Evolutionary conservation across 108 stramenopile genomes (phyloP), one percentile per base, ranked within the genome.

Genomic region (Nitzschia inconspicua): DNA sequence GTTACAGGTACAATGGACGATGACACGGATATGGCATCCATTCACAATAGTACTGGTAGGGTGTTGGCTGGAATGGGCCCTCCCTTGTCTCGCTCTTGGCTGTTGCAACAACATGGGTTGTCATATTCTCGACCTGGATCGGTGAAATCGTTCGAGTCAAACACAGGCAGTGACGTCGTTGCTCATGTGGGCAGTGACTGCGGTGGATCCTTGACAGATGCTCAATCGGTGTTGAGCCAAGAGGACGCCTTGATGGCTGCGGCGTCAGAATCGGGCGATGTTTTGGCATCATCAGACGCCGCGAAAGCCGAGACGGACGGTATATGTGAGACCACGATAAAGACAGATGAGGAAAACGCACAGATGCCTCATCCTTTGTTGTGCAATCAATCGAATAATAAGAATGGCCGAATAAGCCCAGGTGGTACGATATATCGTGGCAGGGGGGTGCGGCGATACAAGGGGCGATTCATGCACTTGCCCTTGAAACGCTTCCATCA

Each of bases 361-460:
- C n/a, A 44, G 11, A 44, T n/a, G 28, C 44, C 56, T 7, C 69
- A 65, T 63, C 69, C 63, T 2, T 55, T 55, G 11, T 59, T 73
- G 19, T 47, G 58, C 9, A 34, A 61, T 29, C 54, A 31, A 19
- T 53, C 62, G 19, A 30, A 43, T 23, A 23, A 20, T 19, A 34
- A 43, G 3, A 70, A 72, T 57, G 77, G 82, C 1, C 58, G 82
- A 11, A 65, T 50, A 18, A 79, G 78, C 62, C 82, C 82, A 11
- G 82, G 82, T 16, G 82, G 82, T 18, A 83, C 82, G 3, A 66
- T 83, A 18, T 83, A 83, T 50, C 76, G 75, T 29, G 82, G 81
- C 24, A 57, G 68, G 40, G 82, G 82, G 2, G 63, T 72, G 2
- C 60, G 82, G n/a, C 63, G 72, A 4, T 83, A 79, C 60, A 77